Percentiles rank a stretch among this genome's conserved stretches.
Conservation (phyloP, 2,329 filamentous ascomycete species). For the Graphilbum fragrans region DNA sequence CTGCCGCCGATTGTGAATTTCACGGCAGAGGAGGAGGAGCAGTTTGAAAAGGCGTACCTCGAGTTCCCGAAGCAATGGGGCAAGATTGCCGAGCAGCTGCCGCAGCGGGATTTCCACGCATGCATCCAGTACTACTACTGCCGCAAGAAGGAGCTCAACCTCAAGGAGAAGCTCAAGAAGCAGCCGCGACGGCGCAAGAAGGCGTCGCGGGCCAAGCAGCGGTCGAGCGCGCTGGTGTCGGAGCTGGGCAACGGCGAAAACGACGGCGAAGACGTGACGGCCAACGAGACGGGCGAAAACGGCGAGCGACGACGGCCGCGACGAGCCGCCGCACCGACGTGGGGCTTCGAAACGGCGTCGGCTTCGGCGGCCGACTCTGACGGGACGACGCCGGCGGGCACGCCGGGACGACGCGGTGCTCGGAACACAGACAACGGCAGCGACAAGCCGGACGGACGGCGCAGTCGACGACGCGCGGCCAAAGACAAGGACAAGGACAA, state of each 20-base stretch:
- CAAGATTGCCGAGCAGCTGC: constrained; percentile 56
- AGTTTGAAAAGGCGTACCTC: constrained; percentile 64
- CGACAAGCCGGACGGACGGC: constrained; percentile 10
- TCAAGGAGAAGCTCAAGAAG: constrained; percentile 64
- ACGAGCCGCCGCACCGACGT: constrained; percentile 58
- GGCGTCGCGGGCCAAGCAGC: constrained; percentile 42
- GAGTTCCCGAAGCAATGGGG: constrained; percentile 76
- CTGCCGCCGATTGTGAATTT: constrained; percentile 66
- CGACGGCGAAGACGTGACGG: background rate
- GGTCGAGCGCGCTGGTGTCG: constrained; percentile 52
- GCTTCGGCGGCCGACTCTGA: constrained; percentile 40
- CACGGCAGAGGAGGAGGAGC: constrained; percentile 53
- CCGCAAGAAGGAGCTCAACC: constrained; percentile 61
- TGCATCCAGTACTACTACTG: constrained; percentile 83
- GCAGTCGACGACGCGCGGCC: constrained; percentile 27
- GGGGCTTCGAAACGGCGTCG: constrained; percentile 45
- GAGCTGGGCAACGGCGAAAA: constrained; percentile 45
- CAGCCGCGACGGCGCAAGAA: constrained; percentile 48
- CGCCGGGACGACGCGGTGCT: constrained; percentile 39
- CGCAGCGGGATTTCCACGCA: constrained; percentile 59
- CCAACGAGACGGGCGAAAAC: constrained; percentile 40
- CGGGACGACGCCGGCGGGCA: constrained; percentile 41
- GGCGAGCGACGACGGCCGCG: constrained; percentile 49
- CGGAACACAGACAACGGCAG: constrained; percentile 15
- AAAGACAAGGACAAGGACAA: constrained; percentile 20